Conservation (phyloP, 116 monocot species). For the Trichopus zeylanicus region DNA sequence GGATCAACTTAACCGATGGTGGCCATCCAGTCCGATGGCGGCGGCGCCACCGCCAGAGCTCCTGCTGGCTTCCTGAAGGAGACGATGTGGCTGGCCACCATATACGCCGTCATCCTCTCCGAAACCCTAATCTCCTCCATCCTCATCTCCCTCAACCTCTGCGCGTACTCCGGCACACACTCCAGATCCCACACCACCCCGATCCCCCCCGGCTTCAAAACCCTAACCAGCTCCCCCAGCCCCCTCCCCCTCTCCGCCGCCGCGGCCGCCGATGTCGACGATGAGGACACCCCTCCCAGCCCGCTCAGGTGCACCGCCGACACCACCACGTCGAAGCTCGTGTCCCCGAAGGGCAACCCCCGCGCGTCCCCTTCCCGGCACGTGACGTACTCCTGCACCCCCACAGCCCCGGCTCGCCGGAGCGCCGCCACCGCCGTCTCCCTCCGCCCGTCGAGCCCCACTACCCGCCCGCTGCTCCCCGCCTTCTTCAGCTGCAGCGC, state of each 20-base stretch:
- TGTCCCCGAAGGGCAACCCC: slow-evolving; percentile 56
- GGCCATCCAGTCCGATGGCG: slow-evolving; percentile 27
- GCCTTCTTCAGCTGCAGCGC: slow-evolving; percentile 54
- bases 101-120: slow-evolving; percentile 44
- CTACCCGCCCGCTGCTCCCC: slow-evolving; percentile 38
- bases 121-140: slow-evolving; percentile 70
- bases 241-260: slow-evolving; percentile 46
- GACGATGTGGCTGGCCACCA: slow-evolving; percentile 56
- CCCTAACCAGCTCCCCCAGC: slow-evolving; percentile 64
- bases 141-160: slow-evolving; percentile 49
- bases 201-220: slow-evolving; percentile 53
- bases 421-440: slow-evolving; percentile 44
- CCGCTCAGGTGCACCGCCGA: slow-evolving; percentile 40
- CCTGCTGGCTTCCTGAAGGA: slow-evolving; percentile 52
- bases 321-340: slow-evolving; percentile 69
- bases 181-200: slow-evolving; percentile 73
- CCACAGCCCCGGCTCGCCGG: slow-evolving; percentile 43
- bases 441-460: slow-evolving; percentile 40
- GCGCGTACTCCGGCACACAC: slow-evolving; percentile 29
- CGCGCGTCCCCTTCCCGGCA: slow-evolving; percentile 68
- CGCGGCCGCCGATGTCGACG: slow-evolving; percentile 9
- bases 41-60: neutral
- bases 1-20: slow-evolving; percentile 20
- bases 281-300: slow-evolving; percentile 11
- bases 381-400: slow-evolving; percentile 76